These are phyloP conservation scores for Pelargonium nanum DNA, from an alignment of 345 rosid genomes.

Conservation along the genomic window DNA sequence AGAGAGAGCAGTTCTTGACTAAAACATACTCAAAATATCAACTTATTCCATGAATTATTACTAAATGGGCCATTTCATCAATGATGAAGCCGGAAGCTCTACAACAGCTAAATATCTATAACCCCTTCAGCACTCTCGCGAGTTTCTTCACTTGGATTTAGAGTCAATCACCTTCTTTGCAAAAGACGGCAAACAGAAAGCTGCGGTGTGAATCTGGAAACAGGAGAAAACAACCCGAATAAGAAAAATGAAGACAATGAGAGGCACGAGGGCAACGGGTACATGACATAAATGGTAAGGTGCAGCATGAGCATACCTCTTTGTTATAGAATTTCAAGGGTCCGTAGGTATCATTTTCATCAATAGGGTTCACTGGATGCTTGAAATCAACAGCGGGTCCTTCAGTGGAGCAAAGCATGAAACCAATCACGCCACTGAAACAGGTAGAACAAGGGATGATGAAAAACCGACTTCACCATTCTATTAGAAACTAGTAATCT, in stretches of 20 bases:
- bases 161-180: conserved; percentile 81
- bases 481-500: not conserved
- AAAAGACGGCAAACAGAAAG: conserved; percentile 87
- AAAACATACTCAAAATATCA: conserved; percentile 2
- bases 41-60: conserved; percentile 17
- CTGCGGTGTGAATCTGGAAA: conserved; percentile 76
- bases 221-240: not conserved
- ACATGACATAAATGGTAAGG: too few species aligned
- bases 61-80: conserved; percentile 3
- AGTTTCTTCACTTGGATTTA: conserved; percentile 23
- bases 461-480: not conserved
- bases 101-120: conserved; percentile 4
- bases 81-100: conserved; percentile 8
- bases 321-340: conserved; percentile 63
- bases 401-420: conserved; percentile 81
- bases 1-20: too few species aligned
- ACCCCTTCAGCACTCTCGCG: not conserved
- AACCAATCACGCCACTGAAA: conserved; percentile 75
- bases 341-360: conserved; percentile 20
- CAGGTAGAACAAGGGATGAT: not conserved
- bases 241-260: not conserved
- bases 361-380: conserved; percentile 59
- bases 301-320: conserved; percentile 31
- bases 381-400: conserved; percentile 74
- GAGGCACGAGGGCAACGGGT: not conserved